Base-by-base conservation (phyloP, 345 rosid genomes). In the Draba incana region DNA sequence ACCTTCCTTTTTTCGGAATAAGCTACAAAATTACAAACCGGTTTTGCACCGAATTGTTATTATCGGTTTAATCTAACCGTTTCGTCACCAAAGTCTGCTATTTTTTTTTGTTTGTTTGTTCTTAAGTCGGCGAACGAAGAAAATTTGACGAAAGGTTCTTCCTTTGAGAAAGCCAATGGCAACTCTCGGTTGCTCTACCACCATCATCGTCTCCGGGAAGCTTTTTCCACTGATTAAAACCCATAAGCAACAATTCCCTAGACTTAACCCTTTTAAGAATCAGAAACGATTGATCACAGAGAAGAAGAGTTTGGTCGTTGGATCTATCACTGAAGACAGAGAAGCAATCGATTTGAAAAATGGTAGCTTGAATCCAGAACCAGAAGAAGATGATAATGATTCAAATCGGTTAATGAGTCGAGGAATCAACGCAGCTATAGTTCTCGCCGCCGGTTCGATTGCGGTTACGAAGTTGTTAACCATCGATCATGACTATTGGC, bases 401-500 rank as follows among this genome's bases (percentile, higher is more conserved):
- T 10, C 62, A 6, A 81, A 81, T 45, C 80, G 79, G 80, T 8
- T 85, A 42, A 46, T 81, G 11, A 74, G 87, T 67, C 79, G 82
- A 73, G 84, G 83, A 39, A 80, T 88, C 57, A 92, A 88, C 72
- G 97, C 97, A 44, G 58, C 85, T 48, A 80, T 86, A 76, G 98
- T 92, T 66, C 87, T 92, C 62, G 93, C 90, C 3, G 80, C 79
- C 55, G 98, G 98, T 23, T 84, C 97, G 5, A 50, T 90, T 70
- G 88, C 92, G 2, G 88, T 92, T 37, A 77, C 92, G 54, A 90
- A 65, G 84, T 70, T 92, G 76, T 86, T 90, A 55, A 83, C 87
- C 0, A 77, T 92, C 57, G 98, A 92, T 79, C 92, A 83, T 79
- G 98, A 92, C 75, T 92, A 86, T 71, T 92, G 98, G 97, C 98